These are phyloP conservation scores for Blastocystis sp. DNA, from an alignment of 352 stramenopile species.

Conservation along the genomic window DNA sequence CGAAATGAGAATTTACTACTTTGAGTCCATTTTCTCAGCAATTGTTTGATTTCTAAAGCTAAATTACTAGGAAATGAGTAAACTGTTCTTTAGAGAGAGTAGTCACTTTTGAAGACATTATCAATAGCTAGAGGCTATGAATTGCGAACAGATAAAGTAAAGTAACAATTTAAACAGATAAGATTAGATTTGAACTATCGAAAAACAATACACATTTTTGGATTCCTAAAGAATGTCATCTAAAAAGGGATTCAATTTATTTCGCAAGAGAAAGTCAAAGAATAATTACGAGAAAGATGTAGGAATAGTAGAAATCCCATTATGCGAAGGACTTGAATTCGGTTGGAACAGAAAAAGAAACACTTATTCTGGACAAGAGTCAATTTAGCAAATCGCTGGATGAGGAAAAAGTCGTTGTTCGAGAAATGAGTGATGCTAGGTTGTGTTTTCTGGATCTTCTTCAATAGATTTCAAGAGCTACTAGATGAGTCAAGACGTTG, in stretches of 20 bases:
- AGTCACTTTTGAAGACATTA: no score
- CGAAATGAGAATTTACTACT: no score
- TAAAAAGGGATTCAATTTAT: conserved; percentile 23
- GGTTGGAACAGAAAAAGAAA: not conserved
- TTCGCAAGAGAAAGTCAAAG: conserved; percentile 9
- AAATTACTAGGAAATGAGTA: no score
- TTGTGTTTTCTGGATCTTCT: not conserved
- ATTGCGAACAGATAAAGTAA: no score
- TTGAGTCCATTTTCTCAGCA: no score
- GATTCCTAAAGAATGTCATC: conserved; percentile 22
- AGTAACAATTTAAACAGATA: not conserved
- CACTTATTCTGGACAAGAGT: not conserved
- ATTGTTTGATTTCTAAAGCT: no score
- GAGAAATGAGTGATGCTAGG: not conserved
- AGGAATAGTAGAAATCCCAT: not conserved
- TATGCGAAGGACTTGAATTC: not conserved
- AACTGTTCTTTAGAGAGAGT: no score
- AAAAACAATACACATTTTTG: not conserved
- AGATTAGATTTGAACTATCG: not conserved
- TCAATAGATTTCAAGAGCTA: conserved; percentile 26
- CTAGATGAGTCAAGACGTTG: conserved; percentile 24
- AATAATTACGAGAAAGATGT: not conserved
- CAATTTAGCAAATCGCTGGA: not conserved
- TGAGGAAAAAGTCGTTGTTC: not conserved
- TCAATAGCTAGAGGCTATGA: no score